Evolutionary conservation across 2,329 filamentous ascomycete genomes (phyloP), one percentile per base, ranked within the genome.

Genomic region (Dendrostoma leiphaemia): DNA sequence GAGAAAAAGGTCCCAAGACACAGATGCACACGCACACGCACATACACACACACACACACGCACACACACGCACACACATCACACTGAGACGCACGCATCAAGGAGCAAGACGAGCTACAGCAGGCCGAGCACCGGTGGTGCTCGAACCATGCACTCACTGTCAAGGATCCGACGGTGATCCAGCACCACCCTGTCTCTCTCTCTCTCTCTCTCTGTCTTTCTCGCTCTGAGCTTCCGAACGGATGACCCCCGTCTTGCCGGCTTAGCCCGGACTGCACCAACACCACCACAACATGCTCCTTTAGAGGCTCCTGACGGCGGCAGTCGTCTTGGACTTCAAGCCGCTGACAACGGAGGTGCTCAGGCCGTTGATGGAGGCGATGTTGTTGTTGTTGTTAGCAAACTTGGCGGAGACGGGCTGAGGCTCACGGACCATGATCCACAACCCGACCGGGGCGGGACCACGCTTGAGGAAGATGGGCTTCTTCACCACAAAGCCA

Each of bases 351-450:
- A 32, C 67, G 41, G 65, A 65, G 58, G 67, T 60, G 29, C 63
- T 56, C n/a, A 69, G 67, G 45, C 64, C 67, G 58, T 68, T 61
- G 41, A 65, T 58, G 35, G 37, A 66, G 41, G 65, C 65, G 58
- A 67, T 60, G 29, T 63, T 56, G 43, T 17, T 49, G 48, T 64
- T 57, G 19, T 63, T 59, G 60, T 68, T 69, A 59, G 51, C 53
- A 50, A 57, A 37, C 48, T 67, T 64, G 51, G 61, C 61, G 45
- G 60, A 61, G 43, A 60, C 61, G 38, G 61, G 55, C 63, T 72
- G 74, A 48, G 89, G 88, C 75, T 91, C 87, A 57, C 89, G 79
- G 49, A 93, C 86, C 90, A 95, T 95, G 71, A 91, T 88, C 65
- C 89, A 87, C 68, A 93, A 74, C 54, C 76, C 76, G 47, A 92